Base-by-base conservation (phyloP, 2,329 filamentous ascomycete species). In the Fusarium sp. region DNA sequence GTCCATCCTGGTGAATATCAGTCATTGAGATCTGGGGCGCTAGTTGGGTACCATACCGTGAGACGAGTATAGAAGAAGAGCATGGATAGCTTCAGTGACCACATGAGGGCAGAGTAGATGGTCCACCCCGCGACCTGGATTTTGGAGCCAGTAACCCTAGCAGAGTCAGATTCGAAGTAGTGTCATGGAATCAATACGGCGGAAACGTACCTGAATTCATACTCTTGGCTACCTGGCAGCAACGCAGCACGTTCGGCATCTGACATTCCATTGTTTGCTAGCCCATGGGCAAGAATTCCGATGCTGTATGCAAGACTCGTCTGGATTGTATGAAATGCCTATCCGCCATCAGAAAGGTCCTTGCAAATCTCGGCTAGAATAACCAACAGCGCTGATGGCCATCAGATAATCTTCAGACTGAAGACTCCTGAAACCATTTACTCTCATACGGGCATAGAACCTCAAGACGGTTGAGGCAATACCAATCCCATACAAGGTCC, bases 241-340 rank as follows among this genome's bases (percentile, higher is more conserved):
- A 87, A 72, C 0, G 73, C 68, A 3, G 64, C 69, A 6, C 84
- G 78, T 55, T 84, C 68, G 15, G 76, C 76, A 10, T 79, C 73
- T 1, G 82, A 80, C 79, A 87, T 84, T 46, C 77, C 70, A 63
- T 82, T 83, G 61, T 86, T 85, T 27, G 83, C 81, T 3, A 85
- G 73, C 1, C 83, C 82, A 38, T 74, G 71, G 41, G 76, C 81
- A 56, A 73, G 73, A 10, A 77, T 77, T 8, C 79, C 79, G 3
- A 83, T 77, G 27, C 74, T 75, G 62, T 84, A 82, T 7, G 80
- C 82, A 3, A 82, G 74, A 9, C 72, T 77, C 2, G 82, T 78
- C 65, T 85, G 80, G 1, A 80, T 67, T 1, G 77, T 77, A 51
- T 84, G 84, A 17, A 84, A 76, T 11, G 80, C 67, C 82, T 84